Percentiles rank a stretch among this genome's conserved stretches.
Conservation (phyloP, 139 green algal species). For the Chlamydomonas sp. region DNA sequence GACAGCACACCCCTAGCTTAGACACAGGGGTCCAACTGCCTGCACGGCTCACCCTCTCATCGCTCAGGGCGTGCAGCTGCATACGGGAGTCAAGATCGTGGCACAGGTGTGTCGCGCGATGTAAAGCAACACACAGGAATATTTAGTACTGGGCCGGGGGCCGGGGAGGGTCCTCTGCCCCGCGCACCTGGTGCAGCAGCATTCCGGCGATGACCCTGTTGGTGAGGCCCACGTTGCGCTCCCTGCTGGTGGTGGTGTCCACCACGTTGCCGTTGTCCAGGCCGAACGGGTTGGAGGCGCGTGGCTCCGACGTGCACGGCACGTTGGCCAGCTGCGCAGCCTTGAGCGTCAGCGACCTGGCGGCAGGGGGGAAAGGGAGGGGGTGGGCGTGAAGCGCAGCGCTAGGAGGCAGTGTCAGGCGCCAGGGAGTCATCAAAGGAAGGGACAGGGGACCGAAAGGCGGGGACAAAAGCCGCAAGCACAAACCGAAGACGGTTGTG, state of each 20-base stretch:
- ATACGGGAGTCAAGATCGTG: too few species aligned
- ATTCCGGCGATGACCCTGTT: slow-evolving; percentile 81
- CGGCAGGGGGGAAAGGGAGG: not conserved
- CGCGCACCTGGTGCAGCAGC: slow-evolving; percentile 67
- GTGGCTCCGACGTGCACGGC: slow-evolving; percentile 56
- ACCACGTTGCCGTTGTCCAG: slow-evolving; percentile 70
- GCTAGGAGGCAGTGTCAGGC: not conserved
- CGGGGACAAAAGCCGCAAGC: too few species aligned
- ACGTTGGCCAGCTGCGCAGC: slow-evolving; percentile 62
- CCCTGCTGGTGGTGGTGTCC: slow-evolving; percentile 51
- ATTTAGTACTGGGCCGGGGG: too few species aligned
- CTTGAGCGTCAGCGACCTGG: slow-evolving; percentile 50
- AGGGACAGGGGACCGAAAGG: not conserved
- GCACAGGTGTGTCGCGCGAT: too few species aligned
- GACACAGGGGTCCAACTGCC: too few species aligned
- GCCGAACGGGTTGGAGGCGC: slow-evolving; percentile 52
- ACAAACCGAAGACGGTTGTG: too few species aligned
- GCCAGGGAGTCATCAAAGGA: not conserved
- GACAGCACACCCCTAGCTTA: too few species aligned
- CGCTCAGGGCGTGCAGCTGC: too few species aligned
- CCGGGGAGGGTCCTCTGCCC: not conserved
- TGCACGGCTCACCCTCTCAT: too few species aligned
- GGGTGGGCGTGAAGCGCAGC: not conserved
- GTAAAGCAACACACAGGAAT: too few species aligned
- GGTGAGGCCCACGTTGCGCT: slow-evolving; percentile 72